A percentile compares a stretch with the other conserved stretches of the same genome.
phyloP scores from a whole-genome alignment of 768 basidiomycete species.

The Tremella fuciformis region DNA sequence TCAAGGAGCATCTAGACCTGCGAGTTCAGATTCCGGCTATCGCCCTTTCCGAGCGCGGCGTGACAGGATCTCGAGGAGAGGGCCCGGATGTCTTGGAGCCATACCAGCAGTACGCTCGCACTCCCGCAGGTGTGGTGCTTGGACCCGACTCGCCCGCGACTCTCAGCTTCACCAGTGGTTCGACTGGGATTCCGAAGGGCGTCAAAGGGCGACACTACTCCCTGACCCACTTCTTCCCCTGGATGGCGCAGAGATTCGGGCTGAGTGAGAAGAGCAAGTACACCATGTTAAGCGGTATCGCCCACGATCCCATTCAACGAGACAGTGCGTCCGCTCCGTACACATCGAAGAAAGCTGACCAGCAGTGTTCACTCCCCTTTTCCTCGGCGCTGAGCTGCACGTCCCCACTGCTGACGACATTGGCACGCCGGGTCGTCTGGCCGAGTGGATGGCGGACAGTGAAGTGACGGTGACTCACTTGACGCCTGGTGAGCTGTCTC shows the following conservation, averaged over 20 bases:
- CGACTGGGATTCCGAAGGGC: constrained; percentile 98
- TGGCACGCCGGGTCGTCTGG: constrained; percentile 89
- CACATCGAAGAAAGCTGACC: constrained; percentile 11
- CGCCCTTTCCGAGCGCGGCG: constrained; percentile 65
- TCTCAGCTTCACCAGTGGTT: constrained; percentile 92
- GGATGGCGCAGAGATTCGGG: constrained; percentile 90
- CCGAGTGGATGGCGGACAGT: constrained; percentile 96
- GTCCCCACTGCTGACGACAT: constrained; percentile 97
- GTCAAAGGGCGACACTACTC: constrained; percentile 92
- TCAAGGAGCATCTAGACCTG: constrained; percentile 72
- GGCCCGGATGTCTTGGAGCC: constrained; percentile 62
- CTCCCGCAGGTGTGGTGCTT: constrained; percentile 74
- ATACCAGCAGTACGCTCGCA: constrained; percentile 60
- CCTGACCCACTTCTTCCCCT: constrained; percentile 98
- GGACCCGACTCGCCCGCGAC: constrained; percentile 97
- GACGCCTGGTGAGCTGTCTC: constrained; percentile 63
- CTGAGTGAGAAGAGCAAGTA: constrained; percentile 74
- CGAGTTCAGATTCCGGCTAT: constrained; percentile 88
- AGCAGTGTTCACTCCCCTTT: constrained; percentile 96
- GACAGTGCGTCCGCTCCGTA: constrained; percentile 74
- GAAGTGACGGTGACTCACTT: constrained; percentile 93
- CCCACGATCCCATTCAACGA: constrained; percentile 97
- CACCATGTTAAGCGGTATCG: constrained; percentile 98
- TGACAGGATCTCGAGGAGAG: constrained; percentile 59
- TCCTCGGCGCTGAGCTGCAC: constrained; percentile 91